Base-by-base conservation (phyloP, 441 rosid species). In the Adansonia rubrostipa region DNA sequence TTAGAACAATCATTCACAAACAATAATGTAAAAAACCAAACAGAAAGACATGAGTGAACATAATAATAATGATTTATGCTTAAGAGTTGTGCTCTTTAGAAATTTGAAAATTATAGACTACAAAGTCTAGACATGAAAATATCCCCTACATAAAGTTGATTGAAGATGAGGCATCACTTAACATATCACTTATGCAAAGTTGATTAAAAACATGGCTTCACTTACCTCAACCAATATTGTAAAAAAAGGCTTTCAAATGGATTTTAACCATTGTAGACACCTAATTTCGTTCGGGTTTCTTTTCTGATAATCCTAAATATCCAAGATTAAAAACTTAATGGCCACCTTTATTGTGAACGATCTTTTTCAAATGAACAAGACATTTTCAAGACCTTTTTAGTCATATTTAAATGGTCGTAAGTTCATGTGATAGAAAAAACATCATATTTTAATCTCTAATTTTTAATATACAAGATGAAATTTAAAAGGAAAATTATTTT, bases 221-320 rank as follows among this genome's bases (percentile, higher is more conserved):
- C 79, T 73, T 91, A 95, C 99, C 97, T 86, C 92, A 85, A 44
- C 82, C 80, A 58, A 81, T 83, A 83, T 87, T 92, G 63, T 76
- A 79, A 76, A 97, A 88, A 86, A 96, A 88, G 86, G 78, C 88
- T 74, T 81, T 88, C 87, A 94, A 83, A 84, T 94, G 99, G 77
- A 68, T 83, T 87, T 75, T 84, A 73, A 96, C 96, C 87, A 88
- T 80, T 36, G 91, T 28, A 28, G 36, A 28, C 36, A 1, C 36
- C 3, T 2, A 28, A 28, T 28, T 28, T 28, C 2, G 3, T 28
- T 3, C 3, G 3, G 36, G 36, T 28, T 28, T 28, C 36, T 28
- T 28, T 28, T 28, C 36, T 28, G 36, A 2, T 28, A 28, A 1
- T 28, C 36, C 36, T 28, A 28, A 28, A 1, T 28, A 28, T 28